Conservation (phyloP, 352 stramenopile genomes). For the Lagenidium giganteum region DNA sequence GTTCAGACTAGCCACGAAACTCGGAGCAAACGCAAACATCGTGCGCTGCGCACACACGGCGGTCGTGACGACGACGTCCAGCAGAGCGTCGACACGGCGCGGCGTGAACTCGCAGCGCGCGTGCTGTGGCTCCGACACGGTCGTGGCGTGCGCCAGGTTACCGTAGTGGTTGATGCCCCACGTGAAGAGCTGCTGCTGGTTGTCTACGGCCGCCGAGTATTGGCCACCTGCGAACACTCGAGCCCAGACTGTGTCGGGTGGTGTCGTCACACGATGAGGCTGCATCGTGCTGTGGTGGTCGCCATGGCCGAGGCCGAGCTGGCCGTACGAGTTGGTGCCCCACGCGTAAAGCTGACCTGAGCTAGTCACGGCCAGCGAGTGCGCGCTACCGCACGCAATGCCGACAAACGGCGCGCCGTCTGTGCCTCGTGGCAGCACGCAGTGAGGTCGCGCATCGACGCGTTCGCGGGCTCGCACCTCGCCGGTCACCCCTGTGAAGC, state of each 20-base stretch:
- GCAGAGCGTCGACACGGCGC: conserved; percentile 30
- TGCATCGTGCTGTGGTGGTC: conserved; percentile 6
- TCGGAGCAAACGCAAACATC: conserved; percentile 65
- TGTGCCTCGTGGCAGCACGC: conserved; percentile 22
- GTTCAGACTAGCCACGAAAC: conserved; percentile 29
- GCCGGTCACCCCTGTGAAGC: conserved; percentile 27
- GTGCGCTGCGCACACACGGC: conserved; percentile 47
- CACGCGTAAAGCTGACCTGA: conserved; percentile 57
- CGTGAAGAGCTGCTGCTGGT: conserved; percentile 33
- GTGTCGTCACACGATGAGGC: background rate
- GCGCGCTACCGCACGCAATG: conserved; percentile 60
- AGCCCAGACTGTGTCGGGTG: conserved; percentile 22
- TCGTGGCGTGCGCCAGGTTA: conserved; percentile 35
- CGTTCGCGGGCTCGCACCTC: too few relatives aligned
- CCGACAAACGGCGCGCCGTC: conserved; percentile 36
- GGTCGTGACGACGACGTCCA: conserved; percentile 22
- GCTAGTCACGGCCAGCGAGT: conserved; percentile 59
- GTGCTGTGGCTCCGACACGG: background rate
- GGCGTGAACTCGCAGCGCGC: conserved; percentile 25
- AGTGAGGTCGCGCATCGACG: conserved; percentile 13
- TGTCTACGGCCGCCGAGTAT: conserved; percentile 50
- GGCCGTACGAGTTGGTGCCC: conserved; percentile 78
- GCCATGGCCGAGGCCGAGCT: conserved; percentile 54
- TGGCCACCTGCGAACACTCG: conserved; percentile 54
- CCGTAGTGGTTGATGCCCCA: conserved; percentile 53